These are phyloP conservation scores for Candida boidinii DNA, from an alignment of 805 yeast species.

Conservation along the genomic window DNA sequence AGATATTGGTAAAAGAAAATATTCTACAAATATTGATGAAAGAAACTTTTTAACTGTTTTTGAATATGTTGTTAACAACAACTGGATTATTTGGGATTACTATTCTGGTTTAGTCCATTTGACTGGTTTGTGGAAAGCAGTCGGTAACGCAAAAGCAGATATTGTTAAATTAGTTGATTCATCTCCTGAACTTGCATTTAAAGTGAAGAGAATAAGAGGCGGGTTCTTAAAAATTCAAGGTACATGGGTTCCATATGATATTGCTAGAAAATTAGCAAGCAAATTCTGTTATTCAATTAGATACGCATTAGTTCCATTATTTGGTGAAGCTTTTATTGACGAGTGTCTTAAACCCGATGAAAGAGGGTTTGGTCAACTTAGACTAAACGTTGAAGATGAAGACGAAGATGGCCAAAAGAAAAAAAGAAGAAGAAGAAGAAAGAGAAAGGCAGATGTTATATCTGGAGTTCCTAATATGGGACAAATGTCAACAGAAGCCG, in stretches of 20 bases:
- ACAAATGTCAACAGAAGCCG: no score
- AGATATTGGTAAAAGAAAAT: constrained; percentile 32
- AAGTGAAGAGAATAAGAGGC: constrained; percentile 72
- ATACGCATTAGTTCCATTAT: constrained; percentile 67
- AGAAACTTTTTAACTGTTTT: constrained; percentile 61
- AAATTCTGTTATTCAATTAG: constrained; percentile 75
- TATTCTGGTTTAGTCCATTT: constrained; percentile 79
- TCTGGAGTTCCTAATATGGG: no score
- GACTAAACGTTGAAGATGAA: constrained; percentile 26
- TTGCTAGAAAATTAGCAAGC: constrained; percentile 60
- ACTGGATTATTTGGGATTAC: constrained; percentile 82
- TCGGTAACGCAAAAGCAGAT: constrained; percentile 65
- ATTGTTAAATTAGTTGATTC: constrained; percentile 62
- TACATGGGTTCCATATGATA: constrained; percentile 75
- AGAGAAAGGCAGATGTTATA: no score
- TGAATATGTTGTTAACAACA: constrained; percentile 60
- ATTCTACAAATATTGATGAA: constrained; percentile 68
- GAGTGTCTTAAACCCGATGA: constrained; percentile 52
- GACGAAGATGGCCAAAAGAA: constrained; percentile 8
- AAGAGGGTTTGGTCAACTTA: constrained; percentile 57
- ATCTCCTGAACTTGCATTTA: constrained; percentile 55
- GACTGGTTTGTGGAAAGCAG: constrained; percentile 81
- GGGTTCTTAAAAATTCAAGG: constrained; percentile 92
- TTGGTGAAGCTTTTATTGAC: constrained; percentile 62
- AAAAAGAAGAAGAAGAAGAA: constrained; percentile 14